These are phyloP conservation scores for Aspergillus alliaceus DNA, from an alignment of 2,329 filamentous ascomycete species.

Conservation along the genomic window DNA sequence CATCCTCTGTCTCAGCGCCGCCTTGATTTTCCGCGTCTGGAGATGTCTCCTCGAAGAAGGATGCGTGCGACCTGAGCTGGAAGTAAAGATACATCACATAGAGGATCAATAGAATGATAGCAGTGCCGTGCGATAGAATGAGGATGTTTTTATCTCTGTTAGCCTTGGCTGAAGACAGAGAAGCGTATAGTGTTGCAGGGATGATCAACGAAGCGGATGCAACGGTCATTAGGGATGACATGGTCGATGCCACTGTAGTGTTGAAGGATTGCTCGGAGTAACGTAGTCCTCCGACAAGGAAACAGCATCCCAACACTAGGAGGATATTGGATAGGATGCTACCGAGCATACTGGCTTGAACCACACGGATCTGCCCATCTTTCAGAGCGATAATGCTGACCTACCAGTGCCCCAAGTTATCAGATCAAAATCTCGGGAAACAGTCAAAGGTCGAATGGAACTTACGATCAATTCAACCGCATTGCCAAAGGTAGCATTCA, in stretches of 20 bases:
- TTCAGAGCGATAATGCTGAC: conserved; percentile 88
- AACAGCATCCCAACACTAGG: conserved; percentile 80
- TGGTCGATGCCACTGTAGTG: conserved; percentile 51
- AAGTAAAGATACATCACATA: conserved; percentile 78
- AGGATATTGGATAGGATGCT: conserved; percentile 94
- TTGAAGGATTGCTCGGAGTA: conserved; percentile 67
- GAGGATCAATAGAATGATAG: conserved; percentile 71
- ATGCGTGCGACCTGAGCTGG: conserved; percentile 72
- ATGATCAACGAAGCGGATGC: conserved; percentile 77
- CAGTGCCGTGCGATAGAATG: conserved; percentile 71
- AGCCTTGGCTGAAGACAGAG: conserved; percentile 49
- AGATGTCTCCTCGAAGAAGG: conserved; percentile 62
- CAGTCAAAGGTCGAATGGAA: conserved; percentile 64
- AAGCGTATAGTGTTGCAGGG: conserved; percentile 71
- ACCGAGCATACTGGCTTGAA: conserved; percentile 97
- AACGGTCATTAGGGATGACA: conserved; percentile 70
- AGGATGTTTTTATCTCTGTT: conserved; percentile 59
- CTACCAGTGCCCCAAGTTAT: conserved; percentile 43
- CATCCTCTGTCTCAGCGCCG: conserved; percentile 40
- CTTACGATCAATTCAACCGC: conserved; percentile 67
- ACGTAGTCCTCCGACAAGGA: conserved; percentile 70
- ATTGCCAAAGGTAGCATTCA: conserved; percentile 68
- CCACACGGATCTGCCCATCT: conserved; percentile 85
- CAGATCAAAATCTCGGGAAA: background rate
- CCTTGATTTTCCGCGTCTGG: conserved; percentile 18